Base-by-base conservation (phyloP, 2,329 filamentous ascomycete species). In the Coniosporium tulheliwenetii region DNA sequence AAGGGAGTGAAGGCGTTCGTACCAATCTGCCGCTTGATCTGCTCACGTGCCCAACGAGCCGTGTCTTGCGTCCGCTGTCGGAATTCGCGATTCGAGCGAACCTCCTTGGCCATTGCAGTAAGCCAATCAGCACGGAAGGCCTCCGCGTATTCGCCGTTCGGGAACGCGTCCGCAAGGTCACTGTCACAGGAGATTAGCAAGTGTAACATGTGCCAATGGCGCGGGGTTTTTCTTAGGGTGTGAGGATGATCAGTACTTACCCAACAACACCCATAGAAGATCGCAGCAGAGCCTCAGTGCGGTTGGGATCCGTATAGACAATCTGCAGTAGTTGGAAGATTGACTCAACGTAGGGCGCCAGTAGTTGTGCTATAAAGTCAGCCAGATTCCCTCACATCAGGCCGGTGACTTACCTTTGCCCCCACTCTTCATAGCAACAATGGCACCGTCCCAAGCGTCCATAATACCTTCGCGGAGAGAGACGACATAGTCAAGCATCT, bases 191-290 rank as follows among this genome's bases (percentile, higher is more conserved):
- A 7, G 19, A 26, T 70, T 57, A 75, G 62, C 42, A 33, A 14
- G 12, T 10, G 8, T 36, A 15, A 15, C 5, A 13, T 26, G 13
- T 33, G 32, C 32, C 32, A 5, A 5, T 33, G 10, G 32, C 13
- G 10, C 32, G 10, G 32, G 10, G 8, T 33, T 8, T 8, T 13
- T 8, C 32, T 13, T 30, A 32, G 8, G n/a, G 30, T 7, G 19
- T 26, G 19, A 26, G 19, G 19, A 26, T 47, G 46, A 50, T 44
- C 33, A 41, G 16, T 13, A 64, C 79, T 58, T 74, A 93, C 85
- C 87, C 91, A 65, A 98, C 84, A 41, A 96, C 87, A 60, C 91
- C 91, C 85, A 96, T 96, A 8, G 83, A 77, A n/a, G 89, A 84
- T 50, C 91, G 76, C 71, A 96, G 81, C 38, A 98, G 70, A 31